Evolutionary conservation across 768 basidiomycete species (phyloP).

Genomic region (Amyloporia xantha): DNA sequence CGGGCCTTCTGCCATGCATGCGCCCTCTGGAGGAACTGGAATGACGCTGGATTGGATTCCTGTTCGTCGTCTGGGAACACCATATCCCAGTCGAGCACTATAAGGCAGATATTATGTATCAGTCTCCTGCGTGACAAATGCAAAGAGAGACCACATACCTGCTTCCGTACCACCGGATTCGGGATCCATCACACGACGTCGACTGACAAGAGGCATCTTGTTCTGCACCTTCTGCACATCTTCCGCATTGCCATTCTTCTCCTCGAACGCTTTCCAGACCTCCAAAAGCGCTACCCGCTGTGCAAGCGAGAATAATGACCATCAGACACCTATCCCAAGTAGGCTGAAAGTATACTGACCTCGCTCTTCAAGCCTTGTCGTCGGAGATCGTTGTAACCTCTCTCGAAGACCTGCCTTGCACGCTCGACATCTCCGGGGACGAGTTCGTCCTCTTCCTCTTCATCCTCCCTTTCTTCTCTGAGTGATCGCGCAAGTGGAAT

Average conservation of each 20-base stretch:
- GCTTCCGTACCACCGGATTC: slow-evolving; percentile 76
- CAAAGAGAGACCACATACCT: slow-evolving; percentile 17
- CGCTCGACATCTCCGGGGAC: slow-evolving; percentile 62
- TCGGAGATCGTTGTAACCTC: slow-evolving; percentile 86
- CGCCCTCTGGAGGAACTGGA: slow-evolving; percentile 95
- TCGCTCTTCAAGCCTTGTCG: slow-evolving; percentile 78
- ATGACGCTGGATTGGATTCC: slow-evolving; percentile 86
- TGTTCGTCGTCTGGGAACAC: slow-evolving; percentile 95
- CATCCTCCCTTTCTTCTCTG: slow-evolving; percentile 65
- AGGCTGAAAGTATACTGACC: slow-evolving; percentile 40
- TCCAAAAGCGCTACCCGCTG: slow-evolving; percentile 90
- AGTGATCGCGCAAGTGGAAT: slow-evolving; percentile 58
- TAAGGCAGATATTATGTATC: neutral
- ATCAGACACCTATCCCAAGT: neutral
- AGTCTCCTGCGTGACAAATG: neutral
- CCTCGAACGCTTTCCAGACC: slow-evolving; percentile 94
- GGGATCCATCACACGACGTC: slow-evolving; percentile 73
- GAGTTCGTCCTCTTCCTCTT: slow-evolving; percentile 50
- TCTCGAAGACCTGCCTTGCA: slow-evolving; percentile 77
- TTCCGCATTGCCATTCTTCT: slow-evolving; percentile 63
- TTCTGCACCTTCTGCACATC: slow-evolving; percentile 78
- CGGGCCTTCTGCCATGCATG: slow-evolving; percentile 78
- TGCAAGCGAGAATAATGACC: neutral
- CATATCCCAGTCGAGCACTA: slow-evolving; percentile 77
- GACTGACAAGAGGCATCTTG: slow-evolving; percentile 85